Evolutionary conservation across 2,329 filamentous ascomycete genomes (phyloP), one percentile per base, ranked within the genome.

Genomic region (Madurella mycetomatis): DNA sequence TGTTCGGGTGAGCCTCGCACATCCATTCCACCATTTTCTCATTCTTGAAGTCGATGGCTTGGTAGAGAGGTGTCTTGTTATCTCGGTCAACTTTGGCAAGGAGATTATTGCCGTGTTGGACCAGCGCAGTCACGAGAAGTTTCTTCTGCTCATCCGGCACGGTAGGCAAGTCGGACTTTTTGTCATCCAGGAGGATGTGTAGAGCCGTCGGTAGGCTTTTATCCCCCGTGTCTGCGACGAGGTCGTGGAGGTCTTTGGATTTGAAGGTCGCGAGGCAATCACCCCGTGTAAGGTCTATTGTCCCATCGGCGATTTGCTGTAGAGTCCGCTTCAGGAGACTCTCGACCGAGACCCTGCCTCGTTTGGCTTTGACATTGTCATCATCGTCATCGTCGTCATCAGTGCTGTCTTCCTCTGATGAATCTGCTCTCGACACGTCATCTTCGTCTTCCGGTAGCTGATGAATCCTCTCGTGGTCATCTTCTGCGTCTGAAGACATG

Each of bases 1-100:
- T 52, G 51, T 45, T 32, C 19, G 39, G 51, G 45, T 54, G 51
- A 9, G 40, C 30, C 30, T 49, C 43, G 17, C 47, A 47, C 51
- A 54, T 54, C 51, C 45, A 54, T 30, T 48, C 18, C 18, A 54
- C 44, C 40, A 47, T 16, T 18, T 48, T 48, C 19, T 48, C 51
- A 37, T 32, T 53, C 34, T 37, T 47, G 19, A 30, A 7, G 19
- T 53, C 51, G 39, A 53, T 47, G 8, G 51, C 51, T 7, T 41
- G 44, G 18, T 47, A 53, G 25, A 53, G 51, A 39, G 51, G 44
- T 42, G 51, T 53, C 30, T 47, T 47, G 11, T 43, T 43, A 18
- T 53, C 37, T 9, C 51, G 51, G 18, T 53, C 45, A 5, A 32
- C 43, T 32, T 34, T 47, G 17, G 51, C 32, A 19, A 53, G 31